These are phyloP conservation scores for Hypoxylon sp. DNA, from an alignment of 2,329 filamentous ascomycete species.

Conservation along the genomic window DNA sequence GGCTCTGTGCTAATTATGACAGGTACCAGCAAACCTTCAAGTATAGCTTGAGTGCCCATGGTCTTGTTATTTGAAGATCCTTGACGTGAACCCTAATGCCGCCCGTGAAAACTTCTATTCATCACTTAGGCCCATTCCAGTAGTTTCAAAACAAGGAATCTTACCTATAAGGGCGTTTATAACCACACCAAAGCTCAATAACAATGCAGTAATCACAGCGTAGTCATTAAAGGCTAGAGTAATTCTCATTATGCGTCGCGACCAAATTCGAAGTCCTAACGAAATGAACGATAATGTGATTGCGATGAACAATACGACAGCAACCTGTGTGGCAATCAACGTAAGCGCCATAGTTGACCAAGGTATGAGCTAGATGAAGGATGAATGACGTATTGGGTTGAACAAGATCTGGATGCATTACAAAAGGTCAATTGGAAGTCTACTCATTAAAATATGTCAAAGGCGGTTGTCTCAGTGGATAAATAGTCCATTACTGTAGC, in stretches of 20 bases:
- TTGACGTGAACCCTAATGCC: not conserved
- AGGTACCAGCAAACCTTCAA: not conserved
- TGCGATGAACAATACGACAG: slow-evolving; percentile 5
- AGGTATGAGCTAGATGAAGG: too few species aligned
- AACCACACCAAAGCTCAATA: not conserved
- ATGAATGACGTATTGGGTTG: too few species aligned
- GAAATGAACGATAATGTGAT: slow-evolving; percentile 7
- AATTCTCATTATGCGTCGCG: slow-evolving; percentile 3
- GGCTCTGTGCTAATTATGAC: too few species aligned
- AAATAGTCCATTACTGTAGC: too few species aligned
- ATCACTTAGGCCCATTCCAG: slow-evolving; percentile 2
- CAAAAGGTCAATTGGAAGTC: too few species aligned
- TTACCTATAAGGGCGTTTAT: not conserved
- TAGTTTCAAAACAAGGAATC: not conserved
- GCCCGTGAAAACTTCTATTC: not conserved
- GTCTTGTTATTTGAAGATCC: not conserved
- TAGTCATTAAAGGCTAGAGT: slow-evolving; percentile 31
- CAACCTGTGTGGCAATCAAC: slow-evolving; percentile 1
- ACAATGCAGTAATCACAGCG: slow-evolving; percentile 18
- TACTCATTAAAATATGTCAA: too few species aligned
- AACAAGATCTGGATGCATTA: too few species aligned
- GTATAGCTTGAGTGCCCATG: not conserved
- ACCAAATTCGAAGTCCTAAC: slow-evolving; percentile 28
- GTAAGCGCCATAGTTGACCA: slow-evolving; percentile 17
- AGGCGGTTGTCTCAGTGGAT: too few species aligned